Evolutionary conservation across 2,329 filamentous ascomycete genomes (phyloP).

Genomic region (Nemania sp.): DNA sequence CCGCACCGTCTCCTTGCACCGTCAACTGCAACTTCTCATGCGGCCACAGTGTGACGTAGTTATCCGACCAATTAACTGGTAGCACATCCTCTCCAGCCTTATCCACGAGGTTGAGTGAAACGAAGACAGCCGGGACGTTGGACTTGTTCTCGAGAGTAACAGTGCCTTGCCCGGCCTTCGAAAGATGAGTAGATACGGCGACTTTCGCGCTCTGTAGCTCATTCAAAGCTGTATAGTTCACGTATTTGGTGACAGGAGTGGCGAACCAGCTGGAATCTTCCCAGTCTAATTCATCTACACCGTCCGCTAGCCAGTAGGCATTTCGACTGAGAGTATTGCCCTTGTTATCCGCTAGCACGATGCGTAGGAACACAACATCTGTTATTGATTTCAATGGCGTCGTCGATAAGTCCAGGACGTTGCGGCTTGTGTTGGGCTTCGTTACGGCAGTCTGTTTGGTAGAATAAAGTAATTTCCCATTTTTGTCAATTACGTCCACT

Average conservation of each 20-base stretch:
- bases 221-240: constrained; percentile 51
- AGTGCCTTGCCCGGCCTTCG: constrained; percentile 2
- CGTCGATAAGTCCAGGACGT: constrained; percentile 39
- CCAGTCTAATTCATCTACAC: constrained; percentile 58
- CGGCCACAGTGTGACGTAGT: constrained; percentile 65
- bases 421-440: constrained; percentile 49
- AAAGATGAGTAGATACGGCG: constrained; percentile 30
- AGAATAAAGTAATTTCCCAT: constrained; percentile 49
- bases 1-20: constrained; percentile 36
- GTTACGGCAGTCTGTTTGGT: constrained; percentile 41
- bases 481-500: constrained; percentile 53
- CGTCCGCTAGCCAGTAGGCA: constrained; percentile 60
- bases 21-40: constrained; percentile 51
- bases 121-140: constrained; percentile 58
- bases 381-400: constrained; percentile 40
- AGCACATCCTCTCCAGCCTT: constrained; percentile 48
- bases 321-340: constrained; percentile 53
- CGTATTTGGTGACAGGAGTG: constrained; percentile 58
- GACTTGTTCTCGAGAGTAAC: constrained; percentile 57
- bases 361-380: constrained; percentile 54
- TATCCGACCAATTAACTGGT: constrained; percentile 62
- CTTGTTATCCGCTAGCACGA: constrained; percentile 47
- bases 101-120: constrained; percentile 56
- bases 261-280: constrained; percentile 59
- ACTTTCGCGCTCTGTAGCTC: constrained; percentile 45